Base-by-base conservation (phyloP, 2,329 filamentous ascomycete genomes). In the Trichoderma sp. region DNA sequence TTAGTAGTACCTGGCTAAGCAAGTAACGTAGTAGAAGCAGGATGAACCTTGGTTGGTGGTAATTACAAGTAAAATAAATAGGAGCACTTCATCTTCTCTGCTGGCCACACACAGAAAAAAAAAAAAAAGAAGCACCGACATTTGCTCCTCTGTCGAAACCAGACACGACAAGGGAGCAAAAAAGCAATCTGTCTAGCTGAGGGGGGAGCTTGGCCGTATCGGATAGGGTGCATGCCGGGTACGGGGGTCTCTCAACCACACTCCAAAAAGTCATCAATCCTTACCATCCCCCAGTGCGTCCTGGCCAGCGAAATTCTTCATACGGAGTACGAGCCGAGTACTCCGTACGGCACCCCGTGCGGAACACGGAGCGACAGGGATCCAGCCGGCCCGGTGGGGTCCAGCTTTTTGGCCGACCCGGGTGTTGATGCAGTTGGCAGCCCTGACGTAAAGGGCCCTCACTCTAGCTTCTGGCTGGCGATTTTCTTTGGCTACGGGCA, bases 361-460 rank as follows among this genome's bases (percentile, higher is more conserved):
- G 71, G 66, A 70, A 70, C 58, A 67, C 64, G 66, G 71, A 72
- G 71, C 28, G 56, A 60, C 71, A 70, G 62, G 62, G 66, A 51
- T 30, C 63, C 56, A 43, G 57, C 71, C 71, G 71, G 71, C 28
- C 68, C 67, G 67, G 61, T 65, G 67, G 71, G 71, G 71, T 43
- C 28, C n/a, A 53, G 71, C 61, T 30, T 56, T 70, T 39, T 62
- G 43, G 68, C 67, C 61, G 71, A 71, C 66, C 68, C 71, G 71
- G 71, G 71, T 21, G 71, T 73, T 62, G 57, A 71, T 14, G 68
- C 71, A 73, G 67, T 32, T 71, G 71, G 60, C 68, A 71, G 67
- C 51, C 68, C 67, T 73, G 71, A 73, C 71, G 71, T 73, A 73
- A 67, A 51, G 65, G 65, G 57, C 57, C 51, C 58, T 34, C 57